phyloP scores from a whole-genome alignment of 1,284 basidiomycete genomes.

The Heterobasidion annosum region DNA sequence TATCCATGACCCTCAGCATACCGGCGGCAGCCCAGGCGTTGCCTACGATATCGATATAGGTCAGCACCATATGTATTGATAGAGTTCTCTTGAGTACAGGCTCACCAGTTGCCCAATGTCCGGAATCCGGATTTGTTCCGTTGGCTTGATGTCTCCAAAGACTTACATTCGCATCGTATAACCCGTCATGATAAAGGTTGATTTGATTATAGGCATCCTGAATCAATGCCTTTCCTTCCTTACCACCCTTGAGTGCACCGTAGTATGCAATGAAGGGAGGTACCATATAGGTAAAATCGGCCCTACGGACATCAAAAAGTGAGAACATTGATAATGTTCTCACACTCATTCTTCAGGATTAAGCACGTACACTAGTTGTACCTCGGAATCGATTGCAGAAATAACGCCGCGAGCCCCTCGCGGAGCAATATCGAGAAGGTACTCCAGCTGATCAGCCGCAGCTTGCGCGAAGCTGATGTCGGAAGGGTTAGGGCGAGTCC shows the following conservation, averaged over 20 bases:
- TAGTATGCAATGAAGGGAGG: slow-evolving; percentile 50
- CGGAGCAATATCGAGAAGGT: slow-evolving; percentile 50
- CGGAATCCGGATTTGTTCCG: slow-evolving; percentile 35
- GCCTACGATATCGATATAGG: slow-evolving; percentile 19
- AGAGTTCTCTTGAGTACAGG: background rate
- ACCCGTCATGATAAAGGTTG: slow-evolving; percentile 47
- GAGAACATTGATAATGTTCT: too few relatives aligned
- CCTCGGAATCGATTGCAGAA: slow-evolving; percentile 46
- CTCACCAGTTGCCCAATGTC: slow-evolving; percentile 37
- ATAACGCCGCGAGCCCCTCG: slow-evolving; percentile 51
- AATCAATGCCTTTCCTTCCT: slow-evolving; percentile 29
- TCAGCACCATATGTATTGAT: background rate
- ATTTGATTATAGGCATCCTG: slow-evolving; percentile 60
- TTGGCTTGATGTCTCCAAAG: slow-evolving; percentile 48
- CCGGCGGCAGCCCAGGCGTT: slow-evolving; percentile 67
- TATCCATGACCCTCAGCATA: slow-evolving; percentile 52
- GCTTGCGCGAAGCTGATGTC: slow-evolving; percentile 38
- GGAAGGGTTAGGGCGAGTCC: slow-evolving; percentile 29
- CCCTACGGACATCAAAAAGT: too few relatives aligned
- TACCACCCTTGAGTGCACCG: slow-evolving; percentile 39
- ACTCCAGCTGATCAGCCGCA: slow-evolving; percentile 46
- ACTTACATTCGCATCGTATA: slow-evolving; percentile 29
- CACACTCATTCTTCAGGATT: slow-evolving; percentile 39
- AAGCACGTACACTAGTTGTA: slow-evolving; percentile 61
- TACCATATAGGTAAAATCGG: too few relatives aligned